Evolutionary conservation across 345 rosid genomes (phyloP).

Genomic region (Rhodomyrtus tomentosa): DNA sequence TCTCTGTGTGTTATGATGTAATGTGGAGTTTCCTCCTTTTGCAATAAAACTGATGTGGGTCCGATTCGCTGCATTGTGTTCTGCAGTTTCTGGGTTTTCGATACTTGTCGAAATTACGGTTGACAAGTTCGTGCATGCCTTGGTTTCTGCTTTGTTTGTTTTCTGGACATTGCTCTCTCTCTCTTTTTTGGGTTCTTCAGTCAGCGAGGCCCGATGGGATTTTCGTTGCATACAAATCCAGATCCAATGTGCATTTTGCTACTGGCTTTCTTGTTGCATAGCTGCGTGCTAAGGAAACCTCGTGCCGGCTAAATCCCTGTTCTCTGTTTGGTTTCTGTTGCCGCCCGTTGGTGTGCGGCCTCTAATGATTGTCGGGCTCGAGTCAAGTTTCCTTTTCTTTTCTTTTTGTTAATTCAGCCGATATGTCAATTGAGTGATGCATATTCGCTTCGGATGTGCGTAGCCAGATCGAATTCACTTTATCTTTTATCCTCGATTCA

Average conservation of each 20-base stretch:
- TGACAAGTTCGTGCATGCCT: not conserved
- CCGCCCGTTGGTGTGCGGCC: not conserved
- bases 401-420: too few species aligned
- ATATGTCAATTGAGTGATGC: not conserved
- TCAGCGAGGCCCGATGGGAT: not conserved
- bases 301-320: not conserved
- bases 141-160: not conserved
- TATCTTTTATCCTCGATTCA: not conserved
- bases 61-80: not conserved
- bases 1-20: not conserved
- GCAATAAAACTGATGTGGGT: not conserved
- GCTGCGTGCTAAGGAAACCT: not conserved
- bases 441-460: not conserved
- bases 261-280: not conserved
- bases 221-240: not conserved
- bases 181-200: not conserved
- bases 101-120: not conserved
- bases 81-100: not conserved
- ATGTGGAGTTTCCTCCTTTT: not conserved
- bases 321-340: not conserved
- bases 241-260: not conserved
- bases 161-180: not conserved
- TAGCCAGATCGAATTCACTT: not conserved
- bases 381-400: not conserved
- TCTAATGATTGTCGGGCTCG: not conserved